A percentile compares a stretch with the other conserved stretches of the same genome.
Conservation (phyloP, 345 rosid genomes). For the Syzygium jambos region DNA sequence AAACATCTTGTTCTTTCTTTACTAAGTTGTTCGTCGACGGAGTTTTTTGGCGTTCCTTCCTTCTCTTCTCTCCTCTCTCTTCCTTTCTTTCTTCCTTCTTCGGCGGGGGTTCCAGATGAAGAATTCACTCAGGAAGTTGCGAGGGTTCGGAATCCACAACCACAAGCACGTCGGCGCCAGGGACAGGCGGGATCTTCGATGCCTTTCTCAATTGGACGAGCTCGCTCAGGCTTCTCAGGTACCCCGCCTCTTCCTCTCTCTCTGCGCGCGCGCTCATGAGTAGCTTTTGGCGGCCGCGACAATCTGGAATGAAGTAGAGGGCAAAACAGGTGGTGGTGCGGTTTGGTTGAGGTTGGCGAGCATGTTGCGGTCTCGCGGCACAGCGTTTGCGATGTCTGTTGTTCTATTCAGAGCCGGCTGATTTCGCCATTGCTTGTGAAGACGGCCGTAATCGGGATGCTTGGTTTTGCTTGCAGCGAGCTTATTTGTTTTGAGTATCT, state of each 20-base stretch:
- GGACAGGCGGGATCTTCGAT: slow-evolving; percentile 32
- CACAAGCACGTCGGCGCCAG: slow-evolving; percentile 35
- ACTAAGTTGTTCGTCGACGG: neutral
- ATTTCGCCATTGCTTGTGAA: neutral
- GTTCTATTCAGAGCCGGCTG: neutral
- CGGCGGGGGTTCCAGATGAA: neutral
- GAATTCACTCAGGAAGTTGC: slow-evolving; percentile 59
- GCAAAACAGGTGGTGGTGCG: neutral
- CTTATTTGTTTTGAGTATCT: neutral
- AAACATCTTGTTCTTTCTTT: neutral
- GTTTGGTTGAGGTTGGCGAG: neutral
- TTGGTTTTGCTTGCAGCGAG: neutral
- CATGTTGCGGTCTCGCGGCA: neutral
- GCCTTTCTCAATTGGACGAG: slow-evolving; percentile 50
- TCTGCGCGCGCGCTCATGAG: too few relatives aligned
- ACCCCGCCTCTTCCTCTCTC: neutral
- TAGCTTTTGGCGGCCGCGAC: neutral
- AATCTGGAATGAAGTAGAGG: neutral
- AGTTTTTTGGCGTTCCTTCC: too few relatives aligned
- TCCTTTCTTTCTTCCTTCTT: too few relatives aligned
- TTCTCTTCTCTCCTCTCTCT: too few relatives aligned
- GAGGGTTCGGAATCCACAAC: slow-evolving; percentile 43
- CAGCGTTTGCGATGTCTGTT: neutral
- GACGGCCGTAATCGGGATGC: neutral
- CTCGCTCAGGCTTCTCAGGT: slow-evolving; percentile 79